Conservation (phyloP, 192 early-diverging fungal species). For the Gonapodya sp. region DNA sequence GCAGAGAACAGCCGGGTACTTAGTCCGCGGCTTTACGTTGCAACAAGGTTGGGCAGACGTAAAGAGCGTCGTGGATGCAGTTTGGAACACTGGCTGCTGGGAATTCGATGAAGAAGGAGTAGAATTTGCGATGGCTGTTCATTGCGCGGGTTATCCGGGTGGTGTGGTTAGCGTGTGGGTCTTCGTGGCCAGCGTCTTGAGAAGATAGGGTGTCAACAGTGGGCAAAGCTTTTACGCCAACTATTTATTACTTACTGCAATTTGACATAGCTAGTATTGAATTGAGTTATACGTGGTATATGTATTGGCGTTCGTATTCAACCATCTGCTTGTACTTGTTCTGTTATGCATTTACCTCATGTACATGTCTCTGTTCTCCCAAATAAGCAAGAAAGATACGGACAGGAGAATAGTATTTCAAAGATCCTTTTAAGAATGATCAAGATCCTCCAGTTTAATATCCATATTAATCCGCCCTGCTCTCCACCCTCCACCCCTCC, state of each 20-base stretch:
- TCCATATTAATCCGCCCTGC: background rate
- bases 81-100: slow-evolving; percentile 23
- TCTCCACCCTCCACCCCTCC: background rate
- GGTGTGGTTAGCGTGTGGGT: slow-evolving; percentile 27
- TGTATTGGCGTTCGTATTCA: no score
- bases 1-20: slow-evolving; percentile 26
- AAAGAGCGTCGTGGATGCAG: slow-evolving; percentile 17
- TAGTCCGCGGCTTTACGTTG: slow-evolving; percentile 25
- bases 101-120: slow-evolving; percentile 21
- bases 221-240: no score
- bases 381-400: no score
- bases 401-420: no score
- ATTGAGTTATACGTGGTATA: no score
- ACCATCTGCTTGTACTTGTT: no score
- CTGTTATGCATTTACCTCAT: no score
- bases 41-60: slow-evolving; percentile 29
- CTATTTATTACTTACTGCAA: no score
- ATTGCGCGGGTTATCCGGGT: slow-evolving; percentile 25
- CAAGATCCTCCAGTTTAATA: no score
- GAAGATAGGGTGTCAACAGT: slow-evolving; percentile 20
- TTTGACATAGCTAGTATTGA: no score
- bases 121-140: slow-evolving; percentile 36
- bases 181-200: slow-evolving; percentile 25
- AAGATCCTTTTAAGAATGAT: no score
- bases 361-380: no score